Conservation (phyloP, 176 grass and related monocot species). For the Triticum monococcum region DNA sequence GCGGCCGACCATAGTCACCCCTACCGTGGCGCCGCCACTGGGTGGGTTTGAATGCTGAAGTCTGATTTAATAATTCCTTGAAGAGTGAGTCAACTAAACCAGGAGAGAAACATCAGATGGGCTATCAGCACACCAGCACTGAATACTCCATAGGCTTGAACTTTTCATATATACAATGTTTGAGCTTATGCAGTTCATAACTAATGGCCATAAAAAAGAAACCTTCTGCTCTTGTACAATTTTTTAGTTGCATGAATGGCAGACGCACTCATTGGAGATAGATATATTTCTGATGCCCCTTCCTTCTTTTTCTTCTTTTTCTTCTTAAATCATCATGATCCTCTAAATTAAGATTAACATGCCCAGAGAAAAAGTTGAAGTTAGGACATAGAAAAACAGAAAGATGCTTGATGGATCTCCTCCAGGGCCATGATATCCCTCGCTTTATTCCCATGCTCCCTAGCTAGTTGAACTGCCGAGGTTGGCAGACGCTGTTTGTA, state of each 20-base stretch:
- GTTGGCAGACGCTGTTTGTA: slow-evolving; percentile 1
- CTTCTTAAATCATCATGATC: slow-evolving; percentile 29
- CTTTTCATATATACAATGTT: neutral
- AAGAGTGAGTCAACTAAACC: slow-evolving; percentile 9
- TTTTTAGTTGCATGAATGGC: slow-evolving; percentile 23
- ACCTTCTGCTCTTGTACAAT: neutral
- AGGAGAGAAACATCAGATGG: neutral
- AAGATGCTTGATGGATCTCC: slow-evolving; percentile 17
- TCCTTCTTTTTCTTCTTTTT: slow-evolving; percentile 8
- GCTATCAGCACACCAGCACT: neutral
- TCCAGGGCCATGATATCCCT: slow-evolving; percentile 18
- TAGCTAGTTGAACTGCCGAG: slow-evolving; percentile 11
- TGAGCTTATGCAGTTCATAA: neutral
- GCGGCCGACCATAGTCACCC: too few relatives aligned
- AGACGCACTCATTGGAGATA: slow-evolving; percentile 35
- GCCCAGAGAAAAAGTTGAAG: slow-evolving; percentile 25
- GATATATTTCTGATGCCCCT: slow-evolving; percentile 3
- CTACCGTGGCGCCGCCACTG: too few relatives aligned
- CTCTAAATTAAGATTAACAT: slow-evolving; percentile 27
- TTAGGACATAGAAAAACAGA: slow-evolving; percentile 6
- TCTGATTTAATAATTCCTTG: neutral
- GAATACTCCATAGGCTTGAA: neutral
- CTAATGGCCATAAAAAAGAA: slow-evolving; percentile 6
- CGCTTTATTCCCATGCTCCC: slow-evolving; percentile 1
- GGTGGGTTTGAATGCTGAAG: neutral